phyloP scores from a whole-genome alignment of 2,329 filamentous ascomycete genomes.

The Biscogniauxia mediterranea region DNA sequence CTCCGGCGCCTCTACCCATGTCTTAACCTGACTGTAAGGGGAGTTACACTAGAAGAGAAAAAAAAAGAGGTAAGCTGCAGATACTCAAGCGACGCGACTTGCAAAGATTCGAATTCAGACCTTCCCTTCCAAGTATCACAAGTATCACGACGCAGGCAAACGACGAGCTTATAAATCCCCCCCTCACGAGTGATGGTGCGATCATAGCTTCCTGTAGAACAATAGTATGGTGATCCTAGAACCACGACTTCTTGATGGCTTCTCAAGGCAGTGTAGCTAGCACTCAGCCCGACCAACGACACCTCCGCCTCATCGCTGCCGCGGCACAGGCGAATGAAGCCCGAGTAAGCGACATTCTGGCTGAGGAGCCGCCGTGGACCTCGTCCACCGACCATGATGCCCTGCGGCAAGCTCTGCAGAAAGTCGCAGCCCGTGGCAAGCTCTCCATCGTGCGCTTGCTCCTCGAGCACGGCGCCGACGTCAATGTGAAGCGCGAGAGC shows the following conservation, averaged over 20 bases:
- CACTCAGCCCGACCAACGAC: slow-evolving; percentile 38
- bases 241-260: slow-evolving; percentile 20
- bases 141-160: no score
- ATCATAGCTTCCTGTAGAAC: no score
- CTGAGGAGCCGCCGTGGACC: slow-evolving; percentile 35
- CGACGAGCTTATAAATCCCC: no score
- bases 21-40: not conserved
- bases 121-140: no score
- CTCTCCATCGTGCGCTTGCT: slow-evolving; percentile 37
- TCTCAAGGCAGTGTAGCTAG: slow-evolving; percentile 36
- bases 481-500: slow-evolving; percentile 34
- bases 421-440: slow-evolving; percentile 36
- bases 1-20: not conserved
- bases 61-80: not conserved
- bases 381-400: slow-evolving; percentile 35
- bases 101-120: no score
- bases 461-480: slow-evolving; percentile 38
- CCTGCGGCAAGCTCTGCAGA: slow-evolving; percentile 38
- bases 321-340: slow-evolving; percentile 38
- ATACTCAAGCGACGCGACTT: no score
- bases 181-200: no score
- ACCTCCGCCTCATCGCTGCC: slow-evolving; percentile 37
- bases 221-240: not conserved
- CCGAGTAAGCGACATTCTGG: slow-evolving; percentile 36
- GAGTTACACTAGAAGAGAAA: not conserved